A percentile compares a stretch with the other conserved stretches of the same genome.
Conservation (phyloP, 2,329 filamentous ascomycete genomes). For the Aspergillus proliferans region DNA sequence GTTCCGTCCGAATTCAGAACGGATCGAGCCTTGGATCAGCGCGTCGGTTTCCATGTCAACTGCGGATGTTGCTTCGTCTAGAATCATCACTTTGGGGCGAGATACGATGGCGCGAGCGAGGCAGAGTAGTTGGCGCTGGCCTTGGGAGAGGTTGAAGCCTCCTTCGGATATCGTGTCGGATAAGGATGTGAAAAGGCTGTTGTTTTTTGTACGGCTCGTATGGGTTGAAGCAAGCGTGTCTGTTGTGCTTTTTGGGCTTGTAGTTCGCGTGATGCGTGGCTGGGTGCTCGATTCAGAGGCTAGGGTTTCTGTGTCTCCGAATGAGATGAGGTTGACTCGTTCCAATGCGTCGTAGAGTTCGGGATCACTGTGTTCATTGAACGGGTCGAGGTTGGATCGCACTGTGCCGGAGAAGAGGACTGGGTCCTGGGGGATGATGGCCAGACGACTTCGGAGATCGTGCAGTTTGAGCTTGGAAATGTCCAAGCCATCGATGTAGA, state of each 20-base stretch:
- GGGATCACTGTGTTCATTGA: constrained; percentile 60
- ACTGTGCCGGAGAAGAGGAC: constrained; percentile 76
- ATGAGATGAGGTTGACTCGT: constrained; percentile 60
- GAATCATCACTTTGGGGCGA: constrained; percentile 68
- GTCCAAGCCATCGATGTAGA: constrained; percentile 23
- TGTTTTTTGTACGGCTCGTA: constrained; percentile 6
- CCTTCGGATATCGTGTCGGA: constrained; percentile 62
- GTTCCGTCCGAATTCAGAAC: constrained; percentile 56
- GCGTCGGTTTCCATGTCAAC: constrained; percentile 72
- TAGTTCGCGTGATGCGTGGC: not conserved
- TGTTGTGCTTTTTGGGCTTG: not conserved
- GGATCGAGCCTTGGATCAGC: constrained; percentile 66
- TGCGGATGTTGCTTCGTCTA: constrained; percentile 73
- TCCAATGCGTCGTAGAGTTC: constrained; percentile 64
- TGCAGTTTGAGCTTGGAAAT: constrained; percentile 45
- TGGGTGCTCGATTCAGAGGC: constrained; percentile 6
- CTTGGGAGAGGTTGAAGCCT: constrained; percentile 53
- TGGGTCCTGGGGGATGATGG: constrained; percentile 77
- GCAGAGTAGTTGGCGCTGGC: constrained; percentile 23
- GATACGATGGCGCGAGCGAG: constrained; percentile 51
- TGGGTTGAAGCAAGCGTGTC: constrained; percentile 5
- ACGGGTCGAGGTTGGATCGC: constrained; percentile 70
- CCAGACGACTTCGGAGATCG: constrained; percentile 62
- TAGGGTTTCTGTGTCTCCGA: constrained; percentile 32
- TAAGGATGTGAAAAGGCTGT: constrained; percentile 54